Evolutionary conservation across 2,329 filamentous ascomycete genomes (phyloP).

Genomic region (Botryotinia globosa): DNA sequence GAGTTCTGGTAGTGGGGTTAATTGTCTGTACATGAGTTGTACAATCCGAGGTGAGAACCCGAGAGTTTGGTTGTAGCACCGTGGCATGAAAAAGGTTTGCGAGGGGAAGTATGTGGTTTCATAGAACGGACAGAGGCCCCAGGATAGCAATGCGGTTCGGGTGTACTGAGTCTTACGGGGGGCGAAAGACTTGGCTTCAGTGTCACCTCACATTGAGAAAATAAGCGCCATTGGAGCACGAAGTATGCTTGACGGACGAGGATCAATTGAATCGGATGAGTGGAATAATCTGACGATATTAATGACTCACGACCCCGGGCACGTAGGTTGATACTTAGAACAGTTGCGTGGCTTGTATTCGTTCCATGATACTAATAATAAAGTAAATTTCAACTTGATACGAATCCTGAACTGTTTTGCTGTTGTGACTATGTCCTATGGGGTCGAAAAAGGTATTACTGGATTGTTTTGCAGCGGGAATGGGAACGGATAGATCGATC

Average conservation of each 20-base stretch:
- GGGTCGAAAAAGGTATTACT: slow-evolving; percentile 1
- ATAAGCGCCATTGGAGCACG: slow-evolving; percentile 4
- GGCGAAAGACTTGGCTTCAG: too few species aligned
- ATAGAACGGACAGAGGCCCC: background rate
- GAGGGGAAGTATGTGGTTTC: background rate
- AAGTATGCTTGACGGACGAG: background rate
- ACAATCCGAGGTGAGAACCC: background rate
- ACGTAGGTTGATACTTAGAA: background rate
- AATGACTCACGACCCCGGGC: background rate
- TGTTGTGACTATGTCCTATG: background rate
- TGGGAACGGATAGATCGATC: background rate
- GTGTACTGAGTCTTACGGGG: background rate
- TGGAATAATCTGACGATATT: too few species aligned
- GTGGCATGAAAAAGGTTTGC: background rate
- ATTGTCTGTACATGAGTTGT: background rate
- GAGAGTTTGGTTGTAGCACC: slow-evolving; percentile 9
- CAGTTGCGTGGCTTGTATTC: background rate
- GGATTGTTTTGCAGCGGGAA: background rate
- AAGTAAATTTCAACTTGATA: background rate
- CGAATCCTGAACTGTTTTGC: background rate
- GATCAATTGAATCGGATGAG: background rate
- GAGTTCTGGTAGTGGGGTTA: background rate
- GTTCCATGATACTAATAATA: background rate
- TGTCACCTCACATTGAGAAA: background rate
- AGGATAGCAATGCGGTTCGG: background rate